Base-by-base conservation (phyloP, 2,329 filamentous ascomycete species). In the Colletotrichum sp. region DNA sequence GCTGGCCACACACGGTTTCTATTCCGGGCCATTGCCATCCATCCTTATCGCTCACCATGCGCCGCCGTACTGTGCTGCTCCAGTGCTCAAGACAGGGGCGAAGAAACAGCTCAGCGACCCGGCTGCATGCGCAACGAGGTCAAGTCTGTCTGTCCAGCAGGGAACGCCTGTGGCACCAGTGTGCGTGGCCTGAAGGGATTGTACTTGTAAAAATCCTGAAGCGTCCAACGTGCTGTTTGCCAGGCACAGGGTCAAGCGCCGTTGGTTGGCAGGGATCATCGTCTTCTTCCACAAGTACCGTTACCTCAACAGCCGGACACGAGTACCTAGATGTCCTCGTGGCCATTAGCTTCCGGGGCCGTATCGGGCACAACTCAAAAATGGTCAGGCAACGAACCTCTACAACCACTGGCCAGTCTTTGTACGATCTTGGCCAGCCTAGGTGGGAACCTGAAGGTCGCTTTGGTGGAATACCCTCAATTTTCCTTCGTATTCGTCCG, bases 171-270 rank as follows among this genome's bases (percentile, higher is more conserved):
- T 68, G n/a, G 52, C n/a, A 69, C 57, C 64, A 26, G 64, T 36
- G 32, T 75, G 73, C 73, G 73, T 75, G 73, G 73, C 57, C 64
- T 65, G 70, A 52, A 75, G 57, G 69, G 73, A 73, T 75, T 16
- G 57, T 52, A 68, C 73, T 73, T 59, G 73, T 60, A 60, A 64
- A 64, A 65, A 68, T 18, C 55, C 68, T 71, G 68, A 75, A 62
- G 63, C 24, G 24, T 63, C 36, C 57, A 60, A 55, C 32, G 18
- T 60, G 44, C 63, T 68, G 70, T 75, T 75, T 75, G 73, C 32
- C 39, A 48, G 70, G 64, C 44, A 64, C 70, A 68, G 39, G 69
- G 32, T 44, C n/a, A 12, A 44, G 24, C 26, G 44, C 59, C 26
- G 13, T 59, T 60, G 70, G 18, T n/a, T 52, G 59, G 59, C 70